Evolutionary conservation across 768 basidiomycete genomes (phyloP), one percentile per base, ranked within the genome.

Genomic region (Gyrodon lividus): DNA sequence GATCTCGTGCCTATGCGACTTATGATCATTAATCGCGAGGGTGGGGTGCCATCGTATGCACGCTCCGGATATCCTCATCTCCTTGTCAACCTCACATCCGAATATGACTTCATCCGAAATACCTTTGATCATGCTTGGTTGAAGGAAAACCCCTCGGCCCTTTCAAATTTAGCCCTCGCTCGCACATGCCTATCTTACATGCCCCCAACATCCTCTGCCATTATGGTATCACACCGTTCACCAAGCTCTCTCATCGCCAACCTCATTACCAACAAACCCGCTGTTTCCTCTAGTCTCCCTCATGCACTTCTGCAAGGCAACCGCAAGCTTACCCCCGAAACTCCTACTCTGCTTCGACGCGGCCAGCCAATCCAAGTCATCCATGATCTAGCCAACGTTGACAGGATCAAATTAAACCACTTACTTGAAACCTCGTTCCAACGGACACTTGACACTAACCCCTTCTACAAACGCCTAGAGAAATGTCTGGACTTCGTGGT

Each of bases 171-270:
- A 12, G 70, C 82, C 6, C 78, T 99, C 34, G 88, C 97, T 9
- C 83, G 83, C 30, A 87, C 83, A 33, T 99, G 97, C 67, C 78
- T 99, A 35, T 74, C 78, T 2, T 89, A 92, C 69, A 97, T 99
- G 90, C 97, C 97, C 1, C 81, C 88, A 6, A 81, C 89, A 3
- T 92, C 96, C 2, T 97, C 94, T 14, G 97, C 94, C 12, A 78
- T 98, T 58, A 89, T 99, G 84, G 97, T 98, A 43, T 96, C 93
- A 13, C 97, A 99, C 72, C 91, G 94, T 44, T 96, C 94, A 1
- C 90, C 94, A 0, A 92, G 91, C 54, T 92, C 92, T 2, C 82
- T 99, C 55, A 98, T 99, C 61, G 96, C 84, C 41, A 98, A 98
- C 70, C 80, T 99, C 23, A 95, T 99, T 64, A 99, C 96, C 28